Base-by-base conservation (phyloP, 2,329 filamentous ascomycete species). In the Paramyrothecium roridum region DNA sequence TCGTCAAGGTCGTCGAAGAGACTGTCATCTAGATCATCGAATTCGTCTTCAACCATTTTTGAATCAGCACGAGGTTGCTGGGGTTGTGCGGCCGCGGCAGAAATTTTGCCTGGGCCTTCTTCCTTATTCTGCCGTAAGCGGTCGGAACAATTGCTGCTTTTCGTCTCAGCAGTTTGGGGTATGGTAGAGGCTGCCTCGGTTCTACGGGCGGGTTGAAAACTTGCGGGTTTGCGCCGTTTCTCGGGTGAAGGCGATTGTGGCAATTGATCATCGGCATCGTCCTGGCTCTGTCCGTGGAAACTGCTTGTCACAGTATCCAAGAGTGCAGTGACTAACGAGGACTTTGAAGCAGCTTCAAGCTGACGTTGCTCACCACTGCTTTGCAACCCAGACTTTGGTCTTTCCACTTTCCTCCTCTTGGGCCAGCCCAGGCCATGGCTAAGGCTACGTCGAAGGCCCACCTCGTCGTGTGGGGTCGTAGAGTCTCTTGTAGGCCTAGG, bases 361-460 rank as follows among this genome's bases (percentile, higher is more conserved):
- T 77, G 71, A 63, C 71, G 68, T 57, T 66, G 66, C 45, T 71
- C 64, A 40, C 64, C 65, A 53, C 67, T 68, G 33, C 63, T 59
- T 48, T 71, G 67, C 34, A 67, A 66, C 3, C 69, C 69, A 0
- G 70, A 65, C 52, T 75, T 79, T 16, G 74, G 69, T 34, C 76
- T 77, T 51, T 85, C 82, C 8, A 84, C 65, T 61, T 80, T 87
- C 61, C 86, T 80, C 59, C 86, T 79, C 69, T 93, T 93, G 2
- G 88, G 86, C 81, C 87, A 90, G 61, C 89, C 82, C 22, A 82
- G 77, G 19, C 86, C 87, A 65, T 86, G 89, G 67, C 87, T 91
- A 56, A 86, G 80, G 2, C 87, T 81, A 60, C 87, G 81, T 62
- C 87, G 80, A 46, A 91, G 70, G 4, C 76, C 67, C 3, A 59